Evolutionary conservation across 148 eudicot genomes (phyloP).

Genomic region (Cornus controversa): DNA sequence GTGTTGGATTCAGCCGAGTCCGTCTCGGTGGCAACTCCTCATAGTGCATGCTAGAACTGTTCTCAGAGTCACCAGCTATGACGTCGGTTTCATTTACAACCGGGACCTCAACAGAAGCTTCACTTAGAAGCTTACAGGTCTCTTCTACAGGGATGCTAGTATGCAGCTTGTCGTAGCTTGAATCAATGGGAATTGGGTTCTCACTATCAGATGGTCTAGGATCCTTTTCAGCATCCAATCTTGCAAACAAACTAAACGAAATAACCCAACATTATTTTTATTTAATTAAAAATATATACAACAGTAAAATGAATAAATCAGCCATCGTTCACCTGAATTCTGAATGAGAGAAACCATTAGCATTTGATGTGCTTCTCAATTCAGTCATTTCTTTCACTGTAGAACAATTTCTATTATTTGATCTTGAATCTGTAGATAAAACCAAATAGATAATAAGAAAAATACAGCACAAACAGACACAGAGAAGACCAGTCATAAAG

Average conservation of each 20-base stretch:
- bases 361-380: background rate
- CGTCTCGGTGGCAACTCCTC: constrained; percentile 11
- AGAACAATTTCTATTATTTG: constrained; percentile 13
- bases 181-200: constrained; percentile 4
- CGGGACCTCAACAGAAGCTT: constrained; percentile 38
- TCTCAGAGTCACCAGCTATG: constrained; percentile 17
- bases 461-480: background rate
- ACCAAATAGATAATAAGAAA: background rate
- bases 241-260: constrained; percentile 9
- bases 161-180: constrained; percentile 8
- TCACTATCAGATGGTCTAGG: background rate
- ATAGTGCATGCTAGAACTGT: background rate
- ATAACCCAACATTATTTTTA: background rate
- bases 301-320: background rate
- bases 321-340: background rate
- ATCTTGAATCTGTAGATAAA: constrained; percentile 21
- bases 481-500: background rate
- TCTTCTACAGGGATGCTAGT: constrained; percentile 10
- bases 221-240: constrained; percentile 3
- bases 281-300: too few relatives aligned
- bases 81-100: constrained; percentile 15
- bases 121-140: constrained; percentile 27
- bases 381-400: background rate
- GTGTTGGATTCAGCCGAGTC: constrained; percentile 6
- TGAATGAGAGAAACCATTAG: background rate